Conservation (phyloP, 2,329 filamentous ascomycete species). For the Monosporascus sp. region DNA sequence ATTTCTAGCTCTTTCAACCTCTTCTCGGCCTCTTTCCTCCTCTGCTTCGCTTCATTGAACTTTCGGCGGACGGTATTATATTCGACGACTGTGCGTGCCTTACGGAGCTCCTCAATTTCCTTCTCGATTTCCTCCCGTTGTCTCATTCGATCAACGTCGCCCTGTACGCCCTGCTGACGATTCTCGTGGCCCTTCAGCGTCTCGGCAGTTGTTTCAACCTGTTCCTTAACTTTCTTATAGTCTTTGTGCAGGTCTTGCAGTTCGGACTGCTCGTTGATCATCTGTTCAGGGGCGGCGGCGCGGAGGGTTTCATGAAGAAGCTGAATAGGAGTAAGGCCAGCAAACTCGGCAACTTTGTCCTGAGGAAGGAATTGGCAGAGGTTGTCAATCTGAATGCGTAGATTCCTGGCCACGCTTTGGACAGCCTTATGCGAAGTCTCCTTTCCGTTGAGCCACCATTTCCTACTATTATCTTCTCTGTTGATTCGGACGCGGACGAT, state of each 20-base stretch:
- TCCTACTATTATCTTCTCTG: slow-evolving; percentile 73
- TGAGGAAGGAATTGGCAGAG: slow-evolving; percentile 96
- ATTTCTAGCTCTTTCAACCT: slow-evolving; percentile 57
- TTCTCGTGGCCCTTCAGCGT: slow-evolving; percentile 62
- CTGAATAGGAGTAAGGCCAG: slow-evolving; percentile 73
- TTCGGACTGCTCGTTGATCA: slow-evolving; percentile 71
- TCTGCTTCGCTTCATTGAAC: slow-evolving; percentile 47
- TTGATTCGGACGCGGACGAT: slow-evolving; percentile 72
- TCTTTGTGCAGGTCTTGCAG: slow-evolving; percentile 66
- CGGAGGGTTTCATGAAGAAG: slow-evolving; percentile 81
- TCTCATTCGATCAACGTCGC: slow-evolving; percentile 76
- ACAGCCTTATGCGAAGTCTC: slow-evolving; percentile 59
- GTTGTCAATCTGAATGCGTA: slow-evolving; percentile 95
- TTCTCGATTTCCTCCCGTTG: slow-evolving; percentile 67
- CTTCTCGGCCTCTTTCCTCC: slow-evolving; percentile 47
- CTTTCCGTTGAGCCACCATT: slow-evolving; percentile 72
- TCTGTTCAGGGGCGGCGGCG: slow-evolving; percentile 76
- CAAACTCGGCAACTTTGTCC: slow-evolving; percentile 92
- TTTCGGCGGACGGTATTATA: slow-evolving; percentile 52
- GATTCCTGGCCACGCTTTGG: slow-evolving; percentile 58
- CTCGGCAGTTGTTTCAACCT: slow-evolving; percentile 55
- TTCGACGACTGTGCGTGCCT: slow-evolving; percentile 58
- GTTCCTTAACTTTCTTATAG: slow-evolving; percentile 59
- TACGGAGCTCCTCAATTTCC: slow-evolving; percentile 60
- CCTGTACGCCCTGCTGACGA: slow-evolving; percentile 68